phyloP scores from a whole-genome alignment of 345 rosid genomes.

The Garcia nutans region DNA sequence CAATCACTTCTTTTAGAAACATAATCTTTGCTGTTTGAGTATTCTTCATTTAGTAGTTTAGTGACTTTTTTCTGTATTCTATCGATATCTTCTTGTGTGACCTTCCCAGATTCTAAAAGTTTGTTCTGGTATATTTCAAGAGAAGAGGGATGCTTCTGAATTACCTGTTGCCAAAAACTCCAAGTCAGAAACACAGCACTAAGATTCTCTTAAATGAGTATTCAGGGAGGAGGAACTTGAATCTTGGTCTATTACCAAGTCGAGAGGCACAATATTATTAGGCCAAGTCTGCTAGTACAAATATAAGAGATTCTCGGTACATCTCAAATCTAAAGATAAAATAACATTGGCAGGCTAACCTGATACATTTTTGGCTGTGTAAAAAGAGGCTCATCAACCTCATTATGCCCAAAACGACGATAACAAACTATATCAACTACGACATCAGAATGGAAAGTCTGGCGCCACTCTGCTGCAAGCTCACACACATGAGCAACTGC shows the following conservation, averaged over 20 bases:
- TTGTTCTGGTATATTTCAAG: conserved; percentile 65
- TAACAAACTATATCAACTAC: conserved; percentile 79
- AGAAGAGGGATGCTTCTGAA: conserved; percentile 64
- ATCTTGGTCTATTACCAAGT: too few species aligned
- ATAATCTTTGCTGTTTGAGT: conserved; percentile 64
- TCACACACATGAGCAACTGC: conserved; percentile 76
- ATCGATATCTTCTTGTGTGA: conserved; percentile 49
- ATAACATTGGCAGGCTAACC: conserved; percentile 38
- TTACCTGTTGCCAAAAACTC: conserved; percentile 44
- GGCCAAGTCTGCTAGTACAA: not conserved
- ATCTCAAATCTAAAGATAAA: conserved; percentile 7
- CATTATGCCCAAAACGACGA: conserved; percentile 81
- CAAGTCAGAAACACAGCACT: not conserved
- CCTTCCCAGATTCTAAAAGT: conserved; percentile 62
- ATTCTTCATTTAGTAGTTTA: conserved; percentile 69
- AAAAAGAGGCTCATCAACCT: conserved; percentile 79
- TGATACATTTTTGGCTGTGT: conserved; percentile 82
- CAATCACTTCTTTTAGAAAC: conserved; percentile 66
- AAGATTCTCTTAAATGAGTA: not conserved
- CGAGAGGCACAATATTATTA: too few species aligned
- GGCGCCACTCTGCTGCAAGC: conserved; percentile 93
- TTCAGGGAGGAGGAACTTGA: too few species aligned
- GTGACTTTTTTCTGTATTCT: conserved; percentile 59
- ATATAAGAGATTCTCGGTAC: not conserved
- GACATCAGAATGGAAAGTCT: conserved; percentile 79